Evolutionary conservation across 176 grass and related monocot genomes (phyloP).

Genomic region (Aegilops speltoides): DNA sequence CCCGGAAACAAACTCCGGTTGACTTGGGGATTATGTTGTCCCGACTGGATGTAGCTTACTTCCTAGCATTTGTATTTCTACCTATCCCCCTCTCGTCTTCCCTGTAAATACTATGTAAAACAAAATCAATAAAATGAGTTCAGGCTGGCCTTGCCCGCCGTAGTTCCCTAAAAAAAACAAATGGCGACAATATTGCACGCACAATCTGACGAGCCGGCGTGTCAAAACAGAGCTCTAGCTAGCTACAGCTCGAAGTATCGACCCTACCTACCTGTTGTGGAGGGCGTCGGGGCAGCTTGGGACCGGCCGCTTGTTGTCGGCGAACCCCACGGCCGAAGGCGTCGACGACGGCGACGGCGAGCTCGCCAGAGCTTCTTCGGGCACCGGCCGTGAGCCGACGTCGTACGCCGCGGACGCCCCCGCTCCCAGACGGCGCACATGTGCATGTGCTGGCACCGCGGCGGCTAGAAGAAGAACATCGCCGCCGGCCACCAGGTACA

Average conservation of each 20-base stretch:
- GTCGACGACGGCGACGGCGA: background rate
- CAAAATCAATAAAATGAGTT: too few relatives aligned
- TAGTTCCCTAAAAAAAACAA: too few relatives aligned
- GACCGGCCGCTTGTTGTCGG: background rate
- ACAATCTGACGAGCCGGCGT: background rate
- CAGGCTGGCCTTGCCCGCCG: too few relatives aligned
- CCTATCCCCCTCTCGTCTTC: too few relatives aligned
- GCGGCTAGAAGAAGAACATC: background rate
- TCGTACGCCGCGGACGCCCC: background rate
- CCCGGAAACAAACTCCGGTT: too few relatives aligned
- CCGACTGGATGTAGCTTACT: too few relatives aligned
- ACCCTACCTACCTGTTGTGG: conserved; percentile 53
- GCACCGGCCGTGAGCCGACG: conserved; percentile 36
- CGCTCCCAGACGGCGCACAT: background rate
- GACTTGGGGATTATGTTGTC: too few relatives aligned
- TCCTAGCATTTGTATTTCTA: too few relatives aligned
- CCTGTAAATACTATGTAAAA: too few relatives aligned
- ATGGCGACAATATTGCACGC: background rate
- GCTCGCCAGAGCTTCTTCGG: background rate
- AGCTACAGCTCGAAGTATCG: too few relatives aligned
- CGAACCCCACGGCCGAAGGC: background rate
- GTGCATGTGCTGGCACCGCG: background rate
- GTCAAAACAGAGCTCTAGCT: too few relatives aligned
- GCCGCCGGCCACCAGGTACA: background rate
- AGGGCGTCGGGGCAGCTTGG: background rate